Percentiles rank a stretch among this genome's conserved stretches.
Conservation (phyloP, 768 basidiomycete species). For the Gymnopilus junonius region DNA sequence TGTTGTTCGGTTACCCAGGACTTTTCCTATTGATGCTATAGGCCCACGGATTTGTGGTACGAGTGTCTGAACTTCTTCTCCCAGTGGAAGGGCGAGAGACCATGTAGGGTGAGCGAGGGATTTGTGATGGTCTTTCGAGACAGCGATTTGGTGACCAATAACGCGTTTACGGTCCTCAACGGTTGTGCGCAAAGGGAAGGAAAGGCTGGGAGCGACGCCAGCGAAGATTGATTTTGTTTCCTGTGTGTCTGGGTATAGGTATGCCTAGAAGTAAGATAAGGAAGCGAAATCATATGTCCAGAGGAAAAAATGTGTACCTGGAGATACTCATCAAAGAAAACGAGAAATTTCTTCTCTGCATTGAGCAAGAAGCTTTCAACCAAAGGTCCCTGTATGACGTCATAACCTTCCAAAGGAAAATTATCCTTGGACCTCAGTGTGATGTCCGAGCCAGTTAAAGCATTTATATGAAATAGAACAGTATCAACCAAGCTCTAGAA, state of each 20-base stretch:
- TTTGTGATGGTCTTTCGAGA: constrained; percentile 42
- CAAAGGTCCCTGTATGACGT: constrained; percentile 61
- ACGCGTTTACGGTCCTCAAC: constrained; percentile 47
- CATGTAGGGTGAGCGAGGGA: constrained; percentile 37
- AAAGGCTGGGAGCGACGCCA: constrained; percentile 46
- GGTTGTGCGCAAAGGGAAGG: constrained; percentile 60
- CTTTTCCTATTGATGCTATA: constrained; percentile 81
- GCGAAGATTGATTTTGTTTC: constrained; percentile 47
- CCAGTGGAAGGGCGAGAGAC: constrained; percentile 54
- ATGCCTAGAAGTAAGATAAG: constrained; percentile 43
- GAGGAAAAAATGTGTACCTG: constrained; percentile 53
- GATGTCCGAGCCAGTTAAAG: constrained; percentile 75
- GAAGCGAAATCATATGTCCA: neutral
- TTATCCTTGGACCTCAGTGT: constrained; percentile 32
- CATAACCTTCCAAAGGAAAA: constrained; percentile 58
- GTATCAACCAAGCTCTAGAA: constrained; percentile 66
- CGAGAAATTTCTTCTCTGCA: constrained; percentile 50
- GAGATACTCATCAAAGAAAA: constrained; percentile 76
- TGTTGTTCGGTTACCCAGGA: constrained; percentile 85
- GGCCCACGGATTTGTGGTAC: constrained; percentile 52
- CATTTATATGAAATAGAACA: constrained; percentile 76
- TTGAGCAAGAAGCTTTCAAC: constrained; percentile 63
- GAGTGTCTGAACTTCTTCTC: constrained; percentile 61
- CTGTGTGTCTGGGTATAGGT: constrained; percentile 68
- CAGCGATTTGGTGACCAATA: constrained; percentile 58